Percentiles rank a stretch among this genome's conserved stretches.
Evolutionary conservation across 2,329 filamentous ascomycete species (phyloP).

Genomic region (Aspergillus sp.): DNA sequence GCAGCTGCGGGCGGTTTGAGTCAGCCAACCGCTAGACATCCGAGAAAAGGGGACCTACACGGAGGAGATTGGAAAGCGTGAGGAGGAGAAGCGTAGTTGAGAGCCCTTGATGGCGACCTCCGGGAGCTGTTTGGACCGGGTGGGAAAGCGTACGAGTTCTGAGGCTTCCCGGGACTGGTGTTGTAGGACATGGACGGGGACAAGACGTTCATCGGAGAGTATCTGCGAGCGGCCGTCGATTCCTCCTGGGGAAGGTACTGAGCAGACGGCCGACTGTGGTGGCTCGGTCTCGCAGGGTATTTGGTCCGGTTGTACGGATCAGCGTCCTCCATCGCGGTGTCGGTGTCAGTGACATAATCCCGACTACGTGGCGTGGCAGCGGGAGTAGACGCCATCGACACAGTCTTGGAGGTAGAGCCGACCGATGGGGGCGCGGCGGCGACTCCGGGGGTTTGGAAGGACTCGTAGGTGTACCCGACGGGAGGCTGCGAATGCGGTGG

Average conservation of each 20-base stretch:
- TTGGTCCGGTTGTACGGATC: constrained; percentile 81
- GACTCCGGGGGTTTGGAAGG: constrained; percentile 46
- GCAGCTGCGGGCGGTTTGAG: constrained; percentile 25
- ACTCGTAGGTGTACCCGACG: constrained; percentile 57
- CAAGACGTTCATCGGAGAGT: constrained; percentile 89
- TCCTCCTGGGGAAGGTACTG: constrained; percentile 65
- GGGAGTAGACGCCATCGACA: constrained; percentile 51
- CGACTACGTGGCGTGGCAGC: constrained; percentile 51
- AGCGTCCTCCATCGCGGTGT: constrained; percentile 79
- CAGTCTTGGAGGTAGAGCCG: constrained; percentile 37
- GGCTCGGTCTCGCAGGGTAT: constrained; percentile 69
- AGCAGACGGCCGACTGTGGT: constrained; percentile 61
- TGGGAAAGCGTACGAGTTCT: constrained; percentile 46
- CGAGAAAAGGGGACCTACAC: constrained; percentile 31
- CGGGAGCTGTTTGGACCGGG: constrained; percentile 45
- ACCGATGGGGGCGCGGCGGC: constrained; percentile 24
- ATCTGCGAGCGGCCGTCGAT: constrained; percentile 77
- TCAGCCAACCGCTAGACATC: neutral
- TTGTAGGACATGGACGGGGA: constrained; percentile 73
- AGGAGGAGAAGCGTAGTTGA: constrained; percentile 47
- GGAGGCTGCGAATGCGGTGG: constrained; percentile 43
- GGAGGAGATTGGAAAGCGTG: constrained; percentile 52
- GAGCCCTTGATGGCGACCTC: constrained; percentile 68
- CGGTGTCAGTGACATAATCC: constrained; percentile 58
- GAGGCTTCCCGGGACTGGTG: constrained; percentile 50